Conservation (phyloP, 768 basidiomycete genomes). For the Melanogaster broomeanus region DNA sequence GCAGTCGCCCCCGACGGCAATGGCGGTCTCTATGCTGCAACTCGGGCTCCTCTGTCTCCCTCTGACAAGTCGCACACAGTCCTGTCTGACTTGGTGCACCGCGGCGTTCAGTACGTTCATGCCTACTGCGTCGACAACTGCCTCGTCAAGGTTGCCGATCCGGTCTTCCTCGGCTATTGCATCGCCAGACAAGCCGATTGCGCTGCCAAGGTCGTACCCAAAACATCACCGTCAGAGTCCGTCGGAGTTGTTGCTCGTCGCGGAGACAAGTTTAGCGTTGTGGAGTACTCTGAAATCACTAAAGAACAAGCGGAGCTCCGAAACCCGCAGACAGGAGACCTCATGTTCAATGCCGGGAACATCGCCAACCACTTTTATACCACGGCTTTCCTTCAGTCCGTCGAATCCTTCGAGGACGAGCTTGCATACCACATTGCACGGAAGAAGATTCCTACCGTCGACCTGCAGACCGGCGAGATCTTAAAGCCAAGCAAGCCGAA, state of each 20-base stretch:
- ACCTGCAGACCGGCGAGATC: slow-evolving; percentile 61
- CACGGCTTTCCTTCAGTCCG: slow-evolving; percentile 73
- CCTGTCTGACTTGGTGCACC: slow-evolving; percentile 75
- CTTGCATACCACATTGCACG: slow-evolving; percentile 98
- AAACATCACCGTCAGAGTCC: slow-evolving; percentile 80
- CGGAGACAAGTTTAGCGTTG: slow-evolving; percentile 84
- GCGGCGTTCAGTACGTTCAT: slow-evolving; percentile 86
- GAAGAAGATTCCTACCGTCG: slow-evolving; percentile 92
- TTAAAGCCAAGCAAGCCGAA: slow-evolving; percentile 90
- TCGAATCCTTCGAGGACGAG: slow-evolving; percentile 80
- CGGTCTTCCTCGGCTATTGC: slow-evolving; percentile 94
- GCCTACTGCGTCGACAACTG: slow-evolving; percentile 99
- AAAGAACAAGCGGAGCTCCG: slow-evolving; percentile 82
- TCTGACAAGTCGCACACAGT: slow-evolving; percentile 67
- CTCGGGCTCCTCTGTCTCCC: slow-evolving; percentile 71
- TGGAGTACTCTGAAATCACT: slow-evolving; percentile 97
- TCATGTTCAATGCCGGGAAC: slow-evolving; percentile 92
- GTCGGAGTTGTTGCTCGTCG: slow-evolving; percentile 93
- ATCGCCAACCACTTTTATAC: slow-evolving; percentile 99
- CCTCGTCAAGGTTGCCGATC: slow-evolving; percentile 95
- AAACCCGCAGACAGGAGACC: slow-evolving; percentile 66
- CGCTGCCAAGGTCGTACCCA: slow-evolving; percentile 96
- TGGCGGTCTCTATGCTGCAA: slow-evolving; percentile 95
- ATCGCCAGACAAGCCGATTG: slow-evolving; percentile 87
- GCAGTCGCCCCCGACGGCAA: slow-evolving; percentile 99